A percentile compares a stretch with the other conserved stretches of the same genome.
Evolutionary conservation across 208 protist species (phyloP).

Genomic region (Willaertia magna): DNA sequence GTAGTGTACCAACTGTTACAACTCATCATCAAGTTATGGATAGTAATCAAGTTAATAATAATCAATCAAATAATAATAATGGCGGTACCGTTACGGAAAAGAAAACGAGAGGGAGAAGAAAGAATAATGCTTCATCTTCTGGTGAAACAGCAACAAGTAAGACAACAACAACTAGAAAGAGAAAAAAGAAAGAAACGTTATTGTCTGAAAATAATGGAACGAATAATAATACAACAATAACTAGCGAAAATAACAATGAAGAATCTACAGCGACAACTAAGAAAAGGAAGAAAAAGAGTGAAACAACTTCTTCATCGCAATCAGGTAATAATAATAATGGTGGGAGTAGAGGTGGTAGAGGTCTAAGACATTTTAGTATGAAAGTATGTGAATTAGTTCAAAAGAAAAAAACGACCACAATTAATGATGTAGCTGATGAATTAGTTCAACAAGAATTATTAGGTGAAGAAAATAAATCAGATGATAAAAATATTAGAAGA

Average conservation of each 20-base stretch:
- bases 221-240: neutral
- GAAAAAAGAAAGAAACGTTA: too few relatives aligned
- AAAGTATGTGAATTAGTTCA: conserved; percentile 64
- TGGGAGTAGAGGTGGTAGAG: conserved; percentile 26
- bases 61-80: too few relatives aligned
- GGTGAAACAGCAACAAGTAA: neutral
- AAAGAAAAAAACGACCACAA: conserved; percentile 45
- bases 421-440: conserved; percentile 55
- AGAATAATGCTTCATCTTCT: neutral
- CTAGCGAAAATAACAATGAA: neutral
- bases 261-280: neutral
- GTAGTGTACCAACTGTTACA: too few relatives aligned
- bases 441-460: conserved; percentile 37
- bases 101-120: neutral
- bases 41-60: too few relatives aligned
- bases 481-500: conserved; percentile 60
- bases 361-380: conserved; percentile 47
- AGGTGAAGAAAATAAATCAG: conserved; percentile 17
- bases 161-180: neutral
- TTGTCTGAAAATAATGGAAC: too few relatives aligned
- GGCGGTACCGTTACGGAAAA: too few relatives aligned
- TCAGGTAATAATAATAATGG: too few relatives aligned
- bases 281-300: neutral
- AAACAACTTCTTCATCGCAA: neutral
- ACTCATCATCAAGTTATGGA: too few relatives aligned